Conservation (phyloP, 768 basidiomycete genomes). For the Agrocybe praecox region DNA sequence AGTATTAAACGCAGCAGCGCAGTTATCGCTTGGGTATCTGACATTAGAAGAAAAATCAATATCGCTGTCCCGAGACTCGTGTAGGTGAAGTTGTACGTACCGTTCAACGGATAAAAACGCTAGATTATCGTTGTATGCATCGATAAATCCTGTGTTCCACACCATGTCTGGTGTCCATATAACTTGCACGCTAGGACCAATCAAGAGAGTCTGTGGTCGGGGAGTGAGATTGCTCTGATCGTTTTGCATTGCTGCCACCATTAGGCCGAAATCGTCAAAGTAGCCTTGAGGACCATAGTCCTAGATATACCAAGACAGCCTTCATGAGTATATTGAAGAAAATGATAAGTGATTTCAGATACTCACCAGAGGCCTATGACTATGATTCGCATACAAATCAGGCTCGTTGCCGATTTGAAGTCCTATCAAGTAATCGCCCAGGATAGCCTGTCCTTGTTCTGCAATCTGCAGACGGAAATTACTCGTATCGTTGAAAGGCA, state of each 20-base stretch:
- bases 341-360: not conserved
- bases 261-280: slow-evolving; percentile 51
- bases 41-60: not conserved
- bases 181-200: slow-evolving; percentile 57
- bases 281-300: slow-evolving; percentile 50
- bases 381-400: slow-evolving; percentile 49
- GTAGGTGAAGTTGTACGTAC: too few relatives aligned
- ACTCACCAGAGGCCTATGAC: slow-evolving; percentile 33
- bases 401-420: slow-evolving; percentile 77
- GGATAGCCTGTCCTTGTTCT: slow-evolving; percentile 59
- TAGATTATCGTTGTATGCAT: slow-evolving; percentile 39
- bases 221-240: slow-evolving; percentile 32
- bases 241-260: slow-evolving; percentile 45
- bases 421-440: slow-evolving; percentile 71
- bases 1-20: slow-evolving; percentile 46
- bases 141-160: slow-evolving; percentile 57
- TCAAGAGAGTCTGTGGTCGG: slow-evolving; percentile 41
- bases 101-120: slow-evolving; percentile 57
- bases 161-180: slow-evolving; percentile 54
- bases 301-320: not conserved
- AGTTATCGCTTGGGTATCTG: slow-evolving; percentile 67
- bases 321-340: not conserved
- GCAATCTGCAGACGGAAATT: slow-evolving; percentile 59
- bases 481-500: slow-evolving; percentile 70
- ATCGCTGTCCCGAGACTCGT: slow-evolving; percentile 15